Base-by-base conservation (phyloP, 176 grass and related monocot genomes). In the barley (Hordeum vulgare) region DNA sequence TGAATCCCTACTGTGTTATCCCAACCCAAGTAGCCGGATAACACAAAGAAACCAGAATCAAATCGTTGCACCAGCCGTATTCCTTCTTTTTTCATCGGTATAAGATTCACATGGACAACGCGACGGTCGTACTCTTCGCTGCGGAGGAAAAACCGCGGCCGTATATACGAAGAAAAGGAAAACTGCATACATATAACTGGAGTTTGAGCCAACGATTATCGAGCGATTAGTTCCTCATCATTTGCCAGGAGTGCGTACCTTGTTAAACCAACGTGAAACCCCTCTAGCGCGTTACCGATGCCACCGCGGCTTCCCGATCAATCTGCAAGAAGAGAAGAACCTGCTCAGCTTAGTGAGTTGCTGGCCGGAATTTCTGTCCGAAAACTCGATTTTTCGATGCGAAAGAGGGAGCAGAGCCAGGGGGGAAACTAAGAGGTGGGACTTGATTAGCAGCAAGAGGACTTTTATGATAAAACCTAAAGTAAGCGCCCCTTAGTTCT, bases 261-360 rank as follows among this genome's bases (percentile, higher is more conserved):
- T 83, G 75, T 42, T 31, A 14, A 69, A 75, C 51, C 61, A 61
- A 67, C 69, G 60, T 24, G 49, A 17, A 44, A 6, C 17, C 51
- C 14, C 47, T 33, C 28, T 24, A 18, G 65, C 8, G 7, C 12
- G 35, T 42, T 56, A 33, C 45, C 56, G 49, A 61, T n/a, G 21
- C 27, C 15, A 61, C 5, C 28, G 9, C 20, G 28, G 60, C 66
- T 66, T 60, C 41, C 9, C 20, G 61, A 28, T 86, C 78, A 86
- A 83, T 90, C 89, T 90, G 89, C 49, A 68, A 61, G n/a, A 79
- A 31, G 68, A 90, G 75, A 75, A 28, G 14, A 83, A 83, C 59
- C 14, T 40, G 39, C 61, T 90, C 80, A 90, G 74, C 79, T 0
- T 59, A 53, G n/a, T n/a, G n/a, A n/a, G 41, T 29, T 61, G n/a